Percentiles rank a stretch among this genome's conserved stretches.
phyloP scores from a whole-genome alignment of 177 flowering plant species.

The Vitis hybrid region DNA sequence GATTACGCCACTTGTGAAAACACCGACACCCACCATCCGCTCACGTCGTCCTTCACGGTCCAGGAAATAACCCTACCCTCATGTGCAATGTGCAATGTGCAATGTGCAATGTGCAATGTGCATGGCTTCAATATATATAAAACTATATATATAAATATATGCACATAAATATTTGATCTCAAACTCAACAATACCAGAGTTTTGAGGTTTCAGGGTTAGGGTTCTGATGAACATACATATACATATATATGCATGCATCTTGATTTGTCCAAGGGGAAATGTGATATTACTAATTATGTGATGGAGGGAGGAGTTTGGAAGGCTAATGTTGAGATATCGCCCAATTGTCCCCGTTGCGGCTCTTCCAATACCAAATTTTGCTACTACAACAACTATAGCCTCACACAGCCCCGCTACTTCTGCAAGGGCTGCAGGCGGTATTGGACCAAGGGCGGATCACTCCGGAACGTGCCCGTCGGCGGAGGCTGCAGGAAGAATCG shows the following conservation, averaged over 20 bases:
- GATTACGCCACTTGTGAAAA: slow-evolving; percentile 21
- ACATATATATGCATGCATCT: neutral
- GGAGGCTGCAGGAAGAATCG: slow-evolving; percentile 79
- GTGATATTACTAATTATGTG: neutral
- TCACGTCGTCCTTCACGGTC: slow-evolving; percentile 30
- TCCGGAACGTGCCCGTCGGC: slow-evolving; percentile 75
- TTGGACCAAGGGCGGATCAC: slow-evolving; percentile 88
- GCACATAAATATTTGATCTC: too few species aligned
- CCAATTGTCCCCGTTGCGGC: slow-evolving; percentile 76
- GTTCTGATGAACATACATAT: too few species aligned
- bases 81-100: too few species aligned
- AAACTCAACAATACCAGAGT: too few species aligned
- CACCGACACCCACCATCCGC: slow-evolving; percentile 44
- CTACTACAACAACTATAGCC: slow-evolving; percentile 87
- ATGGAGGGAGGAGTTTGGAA: slow-evolving; percentile 49
- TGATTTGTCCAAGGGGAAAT: slow-evolving; percentile 1
- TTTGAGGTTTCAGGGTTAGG: too few species aligned
- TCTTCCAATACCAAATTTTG: slow-evolving; percentile 77
- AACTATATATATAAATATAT: too few species aligned
- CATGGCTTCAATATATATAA: too few species aligned
- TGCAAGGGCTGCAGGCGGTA: slow-evolving; percentile 82
- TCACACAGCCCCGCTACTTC: slow-evolving; percentile 81
- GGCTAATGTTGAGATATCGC: slow-evolving; percentile 46
- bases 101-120: too few species aligned
- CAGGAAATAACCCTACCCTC: slow-evolving; percentile 17